Evolutionary conservation across 306 rosid species (phyloP), one percentile per base, ranked within the genome.

Genomic region (Medicago ruthenica): DNA sequence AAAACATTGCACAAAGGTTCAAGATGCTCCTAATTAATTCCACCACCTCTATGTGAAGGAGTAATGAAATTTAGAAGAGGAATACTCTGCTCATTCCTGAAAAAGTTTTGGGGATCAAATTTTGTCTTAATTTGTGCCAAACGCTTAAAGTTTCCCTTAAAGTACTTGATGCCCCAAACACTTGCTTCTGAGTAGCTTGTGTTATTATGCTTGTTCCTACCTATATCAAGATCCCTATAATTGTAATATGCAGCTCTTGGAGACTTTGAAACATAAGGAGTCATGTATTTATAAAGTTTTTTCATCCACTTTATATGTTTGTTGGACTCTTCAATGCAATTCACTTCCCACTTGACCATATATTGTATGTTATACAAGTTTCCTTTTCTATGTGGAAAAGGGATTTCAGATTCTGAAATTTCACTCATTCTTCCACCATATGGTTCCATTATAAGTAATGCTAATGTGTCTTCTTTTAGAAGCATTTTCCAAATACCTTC

Each of bases 361-460:
- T 81, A 85, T 11, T 85, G 84, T 18, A 81, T 75, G 66, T 73
- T 83, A 72, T 53, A 88, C 55, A 88, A 36, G 60, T 73, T 82
- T 2, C 93, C 93, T 5, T 78, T 78, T 51, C 89, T 83, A 40
- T 90, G 89, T n/a, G 93, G 89, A 70, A 90, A 90, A 8, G 93
- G 86, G 58, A 70, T 79, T 36, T 81, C 79, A 13, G 67, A 59
- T 14, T 83, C 87, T 39, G 81, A 57, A 58, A 88, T 86, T 75
- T 85, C 81, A 71, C 15, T 71, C 93, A 88, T 88, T 63, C 18
- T 84, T 1, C 89, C 88, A 1, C 96, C 96, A 53, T 6, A 78
- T 9, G 93, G 93, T 9, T 86, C 84, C 77, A 84, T 34, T 58
- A 86, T 83, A 40, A 90, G 42, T 11, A 58, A 6, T 14, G 80